These are phyloP conservation scores for Sarcodon aspratus DNA, from an alignment of 768 basidiomycete species.

Conservation along the genomic window DNA sequence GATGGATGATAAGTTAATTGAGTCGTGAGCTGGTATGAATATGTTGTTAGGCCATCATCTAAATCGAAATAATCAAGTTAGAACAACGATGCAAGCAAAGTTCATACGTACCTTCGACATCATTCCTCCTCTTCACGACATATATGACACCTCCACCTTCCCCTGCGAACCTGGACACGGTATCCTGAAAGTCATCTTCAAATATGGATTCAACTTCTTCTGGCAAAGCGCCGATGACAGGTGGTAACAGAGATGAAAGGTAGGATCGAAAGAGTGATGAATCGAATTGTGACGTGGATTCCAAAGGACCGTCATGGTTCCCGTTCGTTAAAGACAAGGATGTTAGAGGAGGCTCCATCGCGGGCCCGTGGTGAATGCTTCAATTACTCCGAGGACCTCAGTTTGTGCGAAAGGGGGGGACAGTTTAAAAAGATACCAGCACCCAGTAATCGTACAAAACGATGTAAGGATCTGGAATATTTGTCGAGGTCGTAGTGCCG, in stretches of 20 bases:
- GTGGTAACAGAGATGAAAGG: conserved; percentile 62
- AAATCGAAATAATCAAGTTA: conserved; percentile 6
- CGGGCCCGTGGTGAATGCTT: neutral
- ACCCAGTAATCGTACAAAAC: no score
- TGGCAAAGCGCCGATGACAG: conserved; percentile 62
- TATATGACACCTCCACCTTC: conserved; percentile 74
- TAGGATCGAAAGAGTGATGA: conserved; percentile 59
- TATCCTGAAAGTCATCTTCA: conserved; percentile 65
- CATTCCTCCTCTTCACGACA: conserved; percentile 70
- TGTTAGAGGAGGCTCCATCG: neutral
- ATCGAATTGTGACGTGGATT: conserved; percentile 46
- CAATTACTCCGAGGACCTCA: no score
- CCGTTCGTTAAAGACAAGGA: conserved; percentile 5
- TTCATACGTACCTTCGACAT: conserved; percentile 48
- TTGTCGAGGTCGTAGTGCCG: no score
- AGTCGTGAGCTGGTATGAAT: conserved; percentile 56
- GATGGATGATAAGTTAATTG: conserved; percentile 73
- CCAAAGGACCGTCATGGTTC: conserved; percentile 18
- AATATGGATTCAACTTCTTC: conserved; percentile 59
- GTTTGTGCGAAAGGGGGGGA: no score
- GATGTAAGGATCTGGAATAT: no score
- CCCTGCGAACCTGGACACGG: conserved; percentile 60
- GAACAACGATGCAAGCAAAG: neutral
- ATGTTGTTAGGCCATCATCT: conserved; percentile 61
- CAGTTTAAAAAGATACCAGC: no score